Conservation (phyloP, 805 yeast species). For the Sugiyamaella floridensis region DNA sequence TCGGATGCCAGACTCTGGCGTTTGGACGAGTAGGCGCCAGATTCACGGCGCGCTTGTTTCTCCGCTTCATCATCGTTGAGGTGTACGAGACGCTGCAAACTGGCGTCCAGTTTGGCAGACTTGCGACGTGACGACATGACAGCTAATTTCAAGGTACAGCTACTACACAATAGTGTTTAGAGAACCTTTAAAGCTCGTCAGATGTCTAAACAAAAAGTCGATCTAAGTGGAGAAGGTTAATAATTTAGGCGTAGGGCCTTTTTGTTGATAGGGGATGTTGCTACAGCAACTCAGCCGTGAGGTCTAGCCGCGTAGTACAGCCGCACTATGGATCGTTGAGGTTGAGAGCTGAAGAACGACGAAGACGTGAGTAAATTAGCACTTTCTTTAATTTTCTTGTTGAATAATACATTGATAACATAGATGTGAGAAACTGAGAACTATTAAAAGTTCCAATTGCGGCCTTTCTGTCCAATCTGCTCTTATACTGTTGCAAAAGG, state of each 20-base stretch:
- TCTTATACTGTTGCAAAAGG: too few relatives aligned
- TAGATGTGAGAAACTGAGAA: too few relatives aligned
- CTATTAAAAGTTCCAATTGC: too few relatives aligned
- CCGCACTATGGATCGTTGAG: too few relatives aligned
- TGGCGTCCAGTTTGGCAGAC: conserved; percentile 1
- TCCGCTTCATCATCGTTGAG: conserved; percentile 26
- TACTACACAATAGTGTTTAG: too few relatives aligned
- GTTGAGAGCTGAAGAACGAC: too few relatives aligned
- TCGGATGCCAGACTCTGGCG: conserved; percentile 16
- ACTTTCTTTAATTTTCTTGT: too few relatives aligned
- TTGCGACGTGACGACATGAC: background rate
- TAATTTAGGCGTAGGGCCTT: background rate
- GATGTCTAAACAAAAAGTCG: background rate
- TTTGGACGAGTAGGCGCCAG: conserved; percentile 6
- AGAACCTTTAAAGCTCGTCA: too few relatives aligned
- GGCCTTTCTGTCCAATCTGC: too few relatives aligned
- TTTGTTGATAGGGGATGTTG: background rate
- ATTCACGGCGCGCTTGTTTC: conserved; percentile 19
- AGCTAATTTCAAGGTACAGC: too few relatives aligned
- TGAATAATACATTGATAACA: too few relatives aligned
- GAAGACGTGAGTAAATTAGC: too few relatives aligned
- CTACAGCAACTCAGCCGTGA: background rate
- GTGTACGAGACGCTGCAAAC: conserved; percentile 12
- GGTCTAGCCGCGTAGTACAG: background rate
- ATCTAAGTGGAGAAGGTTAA: background rate